Evolutionary conservation across 176 grass and related monocot genomes (phyloP).

Genomic region (Carex pumila): DNA sequence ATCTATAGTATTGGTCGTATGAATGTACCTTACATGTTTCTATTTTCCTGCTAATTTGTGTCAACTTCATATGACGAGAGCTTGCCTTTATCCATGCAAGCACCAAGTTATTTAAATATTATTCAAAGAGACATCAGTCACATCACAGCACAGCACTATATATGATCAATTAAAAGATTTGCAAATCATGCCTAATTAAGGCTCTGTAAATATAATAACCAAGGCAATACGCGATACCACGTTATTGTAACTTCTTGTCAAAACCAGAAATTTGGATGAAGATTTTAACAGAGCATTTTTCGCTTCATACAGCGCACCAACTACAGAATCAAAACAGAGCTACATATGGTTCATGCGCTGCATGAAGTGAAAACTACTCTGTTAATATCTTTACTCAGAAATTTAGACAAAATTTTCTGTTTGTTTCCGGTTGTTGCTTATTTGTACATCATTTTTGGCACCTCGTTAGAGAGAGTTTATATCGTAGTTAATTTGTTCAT

Average conservation of each 20-base stretch:
- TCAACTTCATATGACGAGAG: not conserved
- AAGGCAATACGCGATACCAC: not conserved
- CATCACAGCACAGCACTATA: too few species aligned
- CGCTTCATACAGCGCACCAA: too few species aligned
- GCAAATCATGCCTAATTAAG: not conserved
- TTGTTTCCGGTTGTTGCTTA: not conserved
- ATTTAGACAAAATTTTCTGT: not conserved
- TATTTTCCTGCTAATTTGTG: not conserved
- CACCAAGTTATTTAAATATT: not conserved
- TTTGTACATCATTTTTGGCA: not conserved
- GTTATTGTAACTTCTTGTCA: not conserved
- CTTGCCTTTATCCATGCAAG: not conserved
- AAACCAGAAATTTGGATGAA: not conserved
- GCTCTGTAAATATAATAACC: not conserved
- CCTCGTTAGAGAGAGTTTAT: not conserved
- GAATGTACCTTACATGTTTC: not conserved
- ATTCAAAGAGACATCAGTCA: not conserved
- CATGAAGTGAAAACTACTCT: too few species aligned
- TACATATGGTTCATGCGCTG: too few species aligned
- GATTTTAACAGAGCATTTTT: too few species aligned
- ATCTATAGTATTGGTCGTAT: conserved; percentile 9
- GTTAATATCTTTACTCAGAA: too few species aligned
- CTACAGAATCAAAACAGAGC: too few species aligned
- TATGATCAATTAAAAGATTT: not conserved
- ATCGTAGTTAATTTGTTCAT: not conserved